Evolutionary conservation across 768 basidiomycete species (phyloP), one percentile per base, ranked within the genome.

Genomic region (Tulasnella sp.): DNA sequence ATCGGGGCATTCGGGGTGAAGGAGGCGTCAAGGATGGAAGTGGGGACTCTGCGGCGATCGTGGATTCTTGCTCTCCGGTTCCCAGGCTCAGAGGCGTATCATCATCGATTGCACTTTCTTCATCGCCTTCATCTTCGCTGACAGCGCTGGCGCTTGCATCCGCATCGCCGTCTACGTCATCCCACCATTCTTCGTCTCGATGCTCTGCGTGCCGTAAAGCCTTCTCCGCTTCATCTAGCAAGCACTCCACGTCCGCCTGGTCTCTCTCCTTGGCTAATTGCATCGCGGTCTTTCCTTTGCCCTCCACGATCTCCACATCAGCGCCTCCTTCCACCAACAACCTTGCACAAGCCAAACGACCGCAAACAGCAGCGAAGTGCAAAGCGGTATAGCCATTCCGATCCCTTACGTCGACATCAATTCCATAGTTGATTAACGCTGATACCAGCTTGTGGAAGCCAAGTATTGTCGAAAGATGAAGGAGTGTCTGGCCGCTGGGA

Each of bases 341-440:
- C 40, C 70, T 67, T 2, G 76, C 74, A 64, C 86, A 90, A 9
- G 73, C 70, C 47, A 69, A 67, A 12, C 83, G 78, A 20, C 73
- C 74, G 5, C 69, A 70, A 29, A 92, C 65, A 0, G 78, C 81
- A 15, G 91, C 85, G 59, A 92, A 83, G 65, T 92, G 86, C 29
- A 96, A 67, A 0, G 95, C 78, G 0, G 92, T 98, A 62, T 75
- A 88, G 12, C 93, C 93, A 64, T 90, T 93, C 42, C 76, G 72
- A 64, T 99, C 95, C 43, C 87, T 78, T 12, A 72, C 73, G 61
- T 98, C 89, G 47, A 91, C 57, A 61, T 91, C 87, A 32, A 82
- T 78, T 5, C 73, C 77, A 48, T 75, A 83, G 3, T 69, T 65
- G 51, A 93, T 67, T 51, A 99, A 70, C 66, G 85, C 87, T 39